Base-by-base conservation (phyloP, 306 rosid genomes). In the Carpinus fangiana region DNA sequence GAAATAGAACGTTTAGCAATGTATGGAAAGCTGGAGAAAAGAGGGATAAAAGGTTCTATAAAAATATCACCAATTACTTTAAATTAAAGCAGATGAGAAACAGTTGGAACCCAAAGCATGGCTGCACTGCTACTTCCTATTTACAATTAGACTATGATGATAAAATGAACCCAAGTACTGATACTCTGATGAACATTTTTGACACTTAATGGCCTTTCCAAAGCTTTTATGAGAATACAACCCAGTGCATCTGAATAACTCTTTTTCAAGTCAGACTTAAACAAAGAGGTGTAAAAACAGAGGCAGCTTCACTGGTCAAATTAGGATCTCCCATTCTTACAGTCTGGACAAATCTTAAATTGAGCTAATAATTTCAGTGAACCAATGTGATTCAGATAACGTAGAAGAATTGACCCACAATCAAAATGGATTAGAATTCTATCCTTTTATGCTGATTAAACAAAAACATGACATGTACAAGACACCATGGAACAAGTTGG, bases 51-150 rank as follows among this genome's bases (percentile, higher is more conserved):
- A 52, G 34, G 76, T 34, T 8, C 62, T 38, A 23, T 38, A 47
- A 34, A 34, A 52, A 18, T 38, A 80, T 28, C 45, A 50, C 51
- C 28, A 71, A 78, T 41, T 48, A 62, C 73, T 21, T 38, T 41
- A 7, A 41, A 41, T 41, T 41, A 41, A 41, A 41, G 1, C 36
- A 59, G 64, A 60, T 43, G 65, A 53, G 45, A 41, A 79, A 38
- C 26, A 54, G 76, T 70, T 59, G 28, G 28, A 55, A 78, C 79
- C 76, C 14, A 73, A 56, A 70, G 47, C 45, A 66, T 38, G 31
- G 23, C 57, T 5, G 28, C 8, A 8, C 38, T 55, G 68, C 65
- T 38, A 41, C 23, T 50, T 66, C 36, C 52, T 28, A 46, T 60
- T 77, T 50, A 23, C 50, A 54, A 47, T 67, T 12, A 8, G 60